Percentiles rank a stretch among this genome's conserved stretches.
Conservation (phyloP, 805 yeast species). For the Zygoascus flipseniorum region DNA sequence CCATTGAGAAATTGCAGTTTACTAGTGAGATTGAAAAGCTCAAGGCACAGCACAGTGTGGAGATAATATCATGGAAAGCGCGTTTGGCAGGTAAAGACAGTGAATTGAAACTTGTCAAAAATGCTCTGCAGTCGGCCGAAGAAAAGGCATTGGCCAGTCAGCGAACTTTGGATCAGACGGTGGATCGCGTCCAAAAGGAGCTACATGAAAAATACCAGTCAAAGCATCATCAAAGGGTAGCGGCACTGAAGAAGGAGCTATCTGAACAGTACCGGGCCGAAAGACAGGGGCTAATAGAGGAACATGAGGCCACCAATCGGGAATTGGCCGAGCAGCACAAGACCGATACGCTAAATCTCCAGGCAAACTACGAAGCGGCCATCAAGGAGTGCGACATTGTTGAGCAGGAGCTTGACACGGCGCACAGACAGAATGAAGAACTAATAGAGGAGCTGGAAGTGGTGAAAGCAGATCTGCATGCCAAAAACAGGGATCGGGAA, state of each 20-base stretch:
- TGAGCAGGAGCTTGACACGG: not conserved
- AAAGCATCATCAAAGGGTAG: not conserved
- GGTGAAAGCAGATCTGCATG: not conserved
- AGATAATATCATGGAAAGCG: constrained; percentile 12
- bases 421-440: not conserved
- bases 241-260: not conserved
- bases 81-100: constrained; percentile 15
- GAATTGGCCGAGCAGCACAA: not conserved
- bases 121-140: constrained; percentile 9
- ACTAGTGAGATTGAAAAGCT: constrained; percentile 4
- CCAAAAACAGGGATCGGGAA: not conserved
- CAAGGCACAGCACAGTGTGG: constrained; percentile 9
- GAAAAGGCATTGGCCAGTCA: constrained; percentile 1
- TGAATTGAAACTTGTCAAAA: constrained; percentile 9
- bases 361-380: not conserved
- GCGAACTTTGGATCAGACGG: not conserved
- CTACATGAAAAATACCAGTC: constrained; percentile 1
- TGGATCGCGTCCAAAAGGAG: not conserved
- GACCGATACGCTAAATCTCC: not conserved
- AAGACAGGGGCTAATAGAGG: not conserved
- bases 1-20: not conserved
- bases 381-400: not conserved
- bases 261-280: not conserved
- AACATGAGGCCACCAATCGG: not conserved
- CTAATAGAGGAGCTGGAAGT: not conserved